Conservation (phyloP, 768 basidiomycete species). For the Suillus sp. region DNA sequence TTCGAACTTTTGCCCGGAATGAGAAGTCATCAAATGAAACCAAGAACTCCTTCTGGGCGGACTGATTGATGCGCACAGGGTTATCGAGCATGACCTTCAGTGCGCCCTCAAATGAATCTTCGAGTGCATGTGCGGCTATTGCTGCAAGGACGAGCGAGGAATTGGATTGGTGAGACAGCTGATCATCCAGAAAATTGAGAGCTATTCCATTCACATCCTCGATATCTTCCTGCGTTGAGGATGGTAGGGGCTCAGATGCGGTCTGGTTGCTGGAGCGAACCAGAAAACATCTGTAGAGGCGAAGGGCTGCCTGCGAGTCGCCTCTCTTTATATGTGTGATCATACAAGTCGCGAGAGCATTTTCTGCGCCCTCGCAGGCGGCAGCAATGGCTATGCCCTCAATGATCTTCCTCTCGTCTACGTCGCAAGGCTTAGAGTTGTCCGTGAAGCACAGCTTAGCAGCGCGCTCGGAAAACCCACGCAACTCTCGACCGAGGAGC, state of each 20-base stretch:
- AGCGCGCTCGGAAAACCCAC: slow-evolving; percentile 41
- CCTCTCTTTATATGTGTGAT: slow-evolving; percentile 42
- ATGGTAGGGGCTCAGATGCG: slow-evolving; percentile 21
- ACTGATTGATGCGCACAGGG: slow-evolving; percentile 38
- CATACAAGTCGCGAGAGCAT: slow-evolving; percentile 55
- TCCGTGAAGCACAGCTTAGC: slow-evolving; percentile 28
- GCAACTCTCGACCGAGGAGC: slow-evolving; percentile 48
- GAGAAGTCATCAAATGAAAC: slow-evolving; percentile 37
- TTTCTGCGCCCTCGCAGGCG: slow-evolving; percentile 45
- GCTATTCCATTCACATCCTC: slow-evolving; percentile 29
- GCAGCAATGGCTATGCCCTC: slow-evolving; percentile 53
- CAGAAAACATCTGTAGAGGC: slow-evolving; percentile 46
- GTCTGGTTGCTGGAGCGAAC: slow-evolving; percentile 22
- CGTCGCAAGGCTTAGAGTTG: slow-evolving; percentile 26
- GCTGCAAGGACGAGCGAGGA: slow-evolving; percentile 50
- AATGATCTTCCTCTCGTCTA: slow-evolving; percentile 32
- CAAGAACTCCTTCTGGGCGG: slow-evolving; percentile 43
- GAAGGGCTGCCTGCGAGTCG: slow-evolving; percentile 45
- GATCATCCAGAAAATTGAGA: slow-evolving; percentile 24
- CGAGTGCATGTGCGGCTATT: slow-evolving; percentile 62
- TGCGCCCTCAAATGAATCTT: slow-evolving; percentile 58
- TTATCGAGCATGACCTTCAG: slow-evolving; percentile 45
- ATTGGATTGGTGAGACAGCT: slow-evolving; percentile 27
- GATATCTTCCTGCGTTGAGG: slow-evolving; percentile 17
- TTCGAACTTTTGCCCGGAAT: slow-evolving; percentile 44